phyloP scores from a whole-genome alignment of 2,329 filamentous ascomycete genomes.

The Ophiocordyceps polyrhachis-furcata region DNA sequence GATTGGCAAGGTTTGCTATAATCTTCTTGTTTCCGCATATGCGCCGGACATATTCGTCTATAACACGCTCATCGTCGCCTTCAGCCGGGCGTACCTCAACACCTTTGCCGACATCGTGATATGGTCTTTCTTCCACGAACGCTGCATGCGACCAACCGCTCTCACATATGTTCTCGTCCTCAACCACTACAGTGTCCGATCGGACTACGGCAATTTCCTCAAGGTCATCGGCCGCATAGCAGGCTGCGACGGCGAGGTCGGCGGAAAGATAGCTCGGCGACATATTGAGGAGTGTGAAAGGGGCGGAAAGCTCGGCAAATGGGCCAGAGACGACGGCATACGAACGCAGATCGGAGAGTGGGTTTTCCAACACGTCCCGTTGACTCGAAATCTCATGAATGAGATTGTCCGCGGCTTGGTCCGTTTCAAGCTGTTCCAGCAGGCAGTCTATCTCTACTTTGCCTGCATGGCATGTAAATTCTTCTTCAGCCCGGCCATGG shows the following conservation, averaged over 20 bases:
- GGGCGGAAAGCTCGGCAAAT: slow-evolving; percentile 9
- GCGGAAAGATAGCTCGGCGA: slow-evolving; percentile 19
- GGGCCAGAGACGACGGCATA: slow-evolving; percentile 10
- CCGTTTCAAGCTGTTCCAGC: slow-evolving; percentile 23
- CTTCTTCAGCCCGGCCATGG: slow-evolving; percentile 11
- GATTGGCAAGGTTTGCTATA: slow-evolving; percentile 35
- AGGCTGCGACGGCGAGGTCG: slow-evolving; percentile 20
- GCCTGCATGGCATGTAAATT: slow-evolving; percentile 18
- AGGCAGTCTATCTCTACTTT: slow-evolving; percentile 24
- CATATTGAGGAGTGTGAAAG: slow-evolving; percentile 13
- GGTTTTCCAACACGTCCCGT: slow-evolving; percentile 20
- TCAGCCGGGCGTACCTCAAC: slow-evolving; percentile 31
- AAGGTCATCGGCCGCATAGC: slow-evolving; percentile 25
- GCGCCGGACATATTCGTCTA: slow-evolving; percentile 51
- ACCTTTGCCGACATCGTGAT: slow-evolving; percentile 34
- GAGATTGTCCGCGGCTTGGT: slow-evolving; percentile 29
- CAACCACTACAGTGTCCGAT: slow-evolving; percentile 26
- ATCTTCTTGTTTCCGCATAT: slow-evolving; percentile 41
- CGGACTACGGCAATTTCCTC: slow-evolving; percentile 23
- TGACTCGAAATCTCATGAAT: slow-evolving; percentile 22
- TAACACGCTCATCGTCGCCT: slow-evolving; percentile 51
- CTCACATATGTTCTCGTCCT: slow-evolving; percentile 30
- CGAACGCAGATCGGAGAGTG: slow-evolving; percentile 13
- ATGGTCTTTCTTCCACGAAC: slow-evolving; percentile 27
- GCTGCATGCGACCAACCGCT: slow-evolving; percentile 25